Percentiles rank a stretch among this genome's conserved stretches.
Conservation (phyloP, 768 basidiomycete species). For the Rhodotorula diobovata region DNA sequence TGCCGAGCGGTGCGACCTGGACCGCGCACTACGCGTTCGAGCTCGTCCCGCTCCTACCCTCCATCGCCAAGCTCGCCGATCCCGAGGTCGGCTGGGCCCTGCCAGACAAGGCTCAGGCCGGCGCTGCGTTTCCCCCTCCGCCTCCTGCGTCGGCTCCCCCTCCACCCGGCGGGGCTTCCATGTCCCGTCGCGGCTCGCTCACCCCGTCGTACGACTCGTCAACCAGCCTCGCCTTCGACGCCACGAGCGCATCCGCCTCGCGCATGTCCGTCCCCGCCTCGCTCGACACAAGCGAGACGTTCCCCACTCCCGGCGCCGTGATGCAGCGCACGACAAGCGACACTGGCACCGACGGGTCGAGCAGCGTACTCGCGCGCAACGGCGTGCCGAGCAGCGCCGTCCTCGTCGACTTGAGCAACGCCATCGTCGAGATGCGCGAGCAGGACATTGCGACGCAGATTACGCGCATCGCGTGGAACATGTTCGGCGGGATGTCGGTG, state of each 20-base stretch:
- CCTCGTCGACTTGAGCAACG: slow-evolving; percentile 36
- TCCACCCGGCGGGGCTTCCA: not conserved
- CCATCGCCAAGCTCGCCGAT: slow-evolving; percentile 8
- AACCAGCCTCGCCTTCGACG: not conserved
- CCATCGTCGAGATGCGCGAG: slow-evolving; percentile 30
- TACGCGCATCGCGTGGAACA: slow-evolving; percentile 41
- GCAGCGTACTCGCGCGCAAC: not conserved
- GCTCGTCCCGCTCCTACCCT: slow-evolving; percentile 34
- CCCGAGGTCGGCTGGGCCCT: slow-evolving; percentile 40
- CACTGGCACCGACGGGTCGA: slow-evolving; percentile 21
- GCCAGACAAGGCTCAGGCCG: slow-evolving; percentile 29
- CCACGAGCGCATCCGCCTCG: not conserved
- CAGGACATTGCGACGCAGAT: slow-evolving; percentile 40
- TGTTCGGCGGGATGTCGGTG: slow-evolving; percentile 39
- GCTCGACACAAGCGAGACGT: not conserved
- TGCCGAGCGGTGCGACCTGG: slow-evolving; percentile 36
- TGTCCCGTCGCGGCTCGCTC: slow-evolving; percentile 21
- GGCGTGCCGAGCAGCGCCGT: not conserved
- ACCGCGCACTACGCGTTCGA: slow-evolving; percentile 43
- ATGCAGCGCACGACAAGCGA: not conserved
- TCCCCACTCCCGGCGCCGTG: not conserved
- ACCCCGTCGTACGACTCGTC: slow-evolving; percentile 27
- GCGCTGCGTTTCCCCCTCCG: not conserved
- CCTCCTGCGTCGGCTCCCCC: not conserved
- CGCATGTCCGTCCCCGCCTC: slow-evolving; percentile 5